Evolutionary conservation across 768 basidiomycete genomes (phyloP).

Genomic region (Termitomyces sp.): DNA sequence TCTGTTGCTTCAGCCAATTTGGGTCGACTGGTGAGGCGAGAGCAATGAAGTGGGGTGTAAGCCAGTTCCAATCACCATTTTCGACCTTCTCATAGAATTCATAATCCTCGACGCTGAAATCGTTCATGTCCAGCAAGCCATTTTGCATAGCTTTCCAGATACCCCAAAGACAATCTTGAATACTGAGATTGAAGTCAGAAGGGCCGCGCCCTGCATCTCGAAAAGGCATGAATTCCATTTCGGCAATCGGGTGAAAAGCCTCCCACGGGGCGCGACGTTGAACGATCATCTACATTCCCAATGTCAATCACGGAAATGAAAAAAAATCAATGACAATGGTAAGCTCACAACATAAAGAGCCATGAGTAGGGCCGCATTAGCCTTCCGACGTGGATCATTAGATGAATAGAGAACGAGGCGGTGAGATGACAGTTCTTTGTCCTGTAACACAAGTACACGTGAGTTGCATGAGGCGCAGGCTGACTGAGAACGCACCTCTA

Average conservation of each 20-base stretch:
- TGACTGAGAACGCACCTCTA: conserved; percentile 54
- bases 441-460: conserved; percentile 47
- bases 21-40: conserved; percentile 90
- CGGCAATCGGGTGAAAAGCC: conserved; percentile 90
- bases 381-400: conserved; percentile 79
- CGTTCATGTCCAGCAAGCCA: conserved; percentile 89
- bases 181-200: conserved; percentile 88
- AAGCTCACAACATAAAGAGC: conserved; percentile 85
- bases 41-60: conserved; percentile 87
- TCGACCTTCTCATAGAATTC: conserved; percentile 94
- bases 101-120: conserved; percentile 90
- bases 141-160: conserved; percentile 90
- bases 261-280: conserved; percentile 88
- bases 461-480: conserved; percentile 30
- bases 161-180: conserved; percentile 89
- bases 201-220: conserved; percentile 91
- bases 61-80: conserved; percentile 95
- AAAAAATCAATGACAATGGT: not conserved
- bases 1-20: conserved; percentile 72
- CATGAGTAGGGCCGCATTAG: conserved; percentile 93
- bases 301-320: not conserved
- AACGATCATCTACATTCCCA: conserved; percentile 74
- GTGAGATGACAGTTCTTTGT: conserved; percentile 65
- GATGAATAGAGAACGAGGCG: conserved; percentile 86
- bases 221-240: conserved; percentile 92